These are phyloP conservation scores for Penicillium sclerotiorum DNA, from an alignment of 2,329 filamentous ascomycete species.

Conservation along the genomic window DNA sequence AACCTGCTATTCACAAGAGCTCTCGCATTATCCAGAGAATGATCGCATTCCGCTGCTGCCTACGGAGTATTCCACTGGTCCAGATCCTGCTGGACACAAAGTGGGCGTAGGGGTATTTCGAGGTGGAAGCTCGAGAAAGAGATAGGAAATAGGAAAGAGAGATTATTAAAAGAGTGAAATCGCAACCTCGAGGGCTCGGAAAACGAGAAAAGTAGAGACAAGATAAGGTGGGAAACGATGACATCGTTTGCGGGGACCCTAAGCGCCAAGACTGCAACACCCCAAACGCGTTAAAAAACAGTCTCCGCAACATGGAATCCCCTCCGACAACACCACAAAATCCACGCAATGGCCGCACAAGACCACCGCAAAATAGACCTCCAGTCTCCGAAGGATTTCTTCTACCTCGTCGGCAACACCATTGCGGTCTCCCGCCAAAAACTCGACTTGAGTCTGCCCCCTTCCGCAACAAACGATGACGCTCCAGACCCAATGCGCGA, in stretches of 20 bases:
- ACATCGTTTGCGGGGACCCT: slow-evolving; percentile 29
- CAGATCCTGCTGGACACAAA: background rate
- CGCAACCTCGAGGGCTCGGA: background rate
- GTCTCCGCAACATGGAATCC: background rate
- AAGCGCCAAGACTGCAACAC: slow-evolving; percentile 17
- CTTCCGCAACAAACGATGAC: slow-evolving; percentile 43
- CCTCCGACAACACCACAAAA: background rate
- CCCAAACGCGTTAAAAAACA: slow-evolving; percentile 15
- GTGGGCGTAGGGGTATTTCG: background rate
- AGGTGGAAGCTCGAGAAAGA: background rate
- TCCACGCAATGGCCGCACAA: slow-evolving; percentile 31
- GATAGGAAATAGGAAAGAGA: background rate
- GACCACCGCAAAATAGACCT: slow-evolving; percentile 55
- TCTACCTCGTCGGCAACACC: slow-evolving; percentile 52
- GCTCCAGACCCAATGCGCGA: slow-evolving; percentile 47
- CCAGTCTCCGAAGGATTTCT: slow-evolving; percentile 53
- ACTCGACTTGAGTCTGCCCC: slow-evolving; percentile 52
- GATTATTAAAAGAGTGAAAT: background rate
- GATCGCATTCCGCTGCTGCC: slow-evolving; percentile 8
- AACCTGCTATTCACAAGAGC: background rate
- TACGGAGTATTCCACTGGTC: background rate
- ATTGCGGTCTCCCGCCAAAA: slow-evolving; percentile 49
- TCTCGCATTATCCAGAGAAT: slow-evolving; percentile 10
- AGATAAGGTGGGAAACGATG: slow-evolving; percentile 16
- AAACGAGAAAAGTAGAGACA: slow-evolving; percentile 3